Conservation (phyloP, 108 stramenopile genomes). For the Pseudonitzschia pungens region DNA sequence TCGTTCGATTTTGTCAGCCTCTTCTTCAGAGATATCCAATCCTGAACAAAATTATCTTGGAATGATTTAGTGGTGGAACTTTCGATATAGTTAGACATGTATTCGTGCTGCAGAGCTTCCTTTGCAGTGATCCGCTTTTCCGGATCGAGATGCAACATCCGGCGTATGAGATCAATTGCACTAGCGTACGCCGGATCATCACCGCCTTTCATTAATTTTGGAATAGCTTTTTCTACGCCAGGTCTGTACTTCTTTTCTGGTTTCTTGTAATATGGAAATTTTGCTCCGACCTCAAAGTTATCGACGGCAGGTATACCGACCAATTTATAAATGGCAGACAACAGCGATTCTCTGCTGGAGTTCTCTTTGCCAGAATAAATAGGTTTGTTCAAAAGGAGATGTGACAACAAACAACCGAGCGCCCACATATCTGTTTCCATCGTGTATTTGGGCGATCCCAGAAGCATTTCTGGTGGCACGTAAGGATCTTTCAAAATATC, state of each 20-base stretch:
- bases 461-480: constrained; percentile 72
- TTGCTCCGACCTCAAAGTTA: constrained; percentile 55
- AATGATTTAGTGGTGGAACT: constrained; percentile 31
- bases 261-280: constrained; percentile 76
- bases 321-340: constrained; percentile 70
- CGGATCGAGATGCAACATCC: constrained; percentile 81
- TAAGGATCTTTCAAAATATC: constrained; percentile 63
- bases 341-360: constrained; percentile 53
- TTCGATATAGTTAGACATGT: constrained; percentile 38
- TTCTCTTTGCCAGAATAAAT: constrained; percentile 75
- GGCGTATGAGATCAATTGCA: constrained; percentile 69
- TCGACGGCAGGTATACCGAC: constrained; percentile 63
- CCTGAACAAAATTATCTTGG: constrained; percentile 62
- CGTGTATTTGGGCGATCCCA: constrained; percentile 72
- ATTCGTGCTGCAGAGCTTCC: constrained; percentile 70
- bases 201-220: constrained; percentile 52
- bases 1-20: constrained; percentile 22
- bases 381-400: constrained; percentile 75
- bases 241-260: constrained; percentile 66
- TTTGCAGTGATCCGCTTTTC: constrained; percentile 67
- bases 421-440: constrained; percentile 84
- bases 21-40: constrained; percentile 73
- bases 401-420: constrained; percentile 74
- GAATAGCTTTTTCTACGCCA: constrained; percentile 76
- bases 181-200: constrained; percentile 36